Percentiles rank a stretch among this genome's conserved stretches.
These are phyloP conservation scores for Chrysoporthe cubensis DNA, from an alignment of 2,329 filamentous ascomycete species.

Conservation along the genomic window DNA sequence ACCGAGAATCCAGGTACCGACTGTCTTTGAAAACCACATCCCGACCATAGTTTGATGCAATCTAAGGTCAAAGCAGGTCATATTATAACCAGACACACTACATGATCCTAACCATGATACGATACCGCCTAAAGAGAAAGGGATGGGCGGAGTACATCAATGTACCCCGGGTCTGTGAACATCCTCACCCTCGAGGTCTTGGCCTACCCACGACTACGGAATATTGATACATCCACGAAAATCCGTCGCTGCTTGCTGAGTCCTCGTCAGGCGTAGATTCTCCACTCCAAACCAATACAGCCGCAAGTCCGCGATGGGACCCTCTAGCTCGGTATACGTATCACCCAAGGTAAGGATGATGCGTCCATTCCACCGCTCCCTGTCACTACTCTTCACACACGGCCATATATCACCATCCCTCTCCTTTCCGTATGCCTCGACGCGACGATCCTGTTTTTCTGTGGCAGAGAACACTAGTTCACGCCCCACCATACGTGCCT, in stretches of 20 bases:
- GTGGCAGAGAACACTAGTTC: constrained; percentile 44
- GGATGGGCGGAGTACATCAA: too few relatives aligned
- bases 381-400: not conserved
- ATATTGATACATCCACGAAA: too few relatives aligned
- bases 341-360: constrained; percentile 42
- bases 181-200: too few relatives aligned
- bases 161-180: too few relatives aligned
- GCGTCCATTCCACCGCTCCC: constrained; percentile 40
- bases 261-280: not conserved
- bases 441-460: constrained; percentile 37
- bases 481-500: constrained; percentile 38
- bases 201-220: too few relatives aligned
- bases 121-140: too few relatives aligned
- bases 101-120: too few relatives aligned
- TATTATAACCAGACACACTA: too few relatives aligned
- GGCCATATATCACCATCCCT: constrained; percentile 16
- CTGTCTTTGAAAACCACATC: too few relatives aligned
- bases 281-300: constrained; percentile 8
- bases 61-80: too few relatives aligned
- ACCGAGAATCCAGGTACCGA: too few relatives aligned
- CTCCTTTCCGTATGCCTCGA: constrained; percentile 44
- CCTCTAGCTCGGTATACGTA: constrained; percentile 42
- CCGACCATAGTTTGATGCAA: too few relatives aligned
- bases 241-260: constrained; percentile 1
- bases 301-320: constrained; percentile 31